phyloP scores from a whole-genome alignment of 1,284 basidiomycete genomes.

The Athelia psychrophila region DNA sequence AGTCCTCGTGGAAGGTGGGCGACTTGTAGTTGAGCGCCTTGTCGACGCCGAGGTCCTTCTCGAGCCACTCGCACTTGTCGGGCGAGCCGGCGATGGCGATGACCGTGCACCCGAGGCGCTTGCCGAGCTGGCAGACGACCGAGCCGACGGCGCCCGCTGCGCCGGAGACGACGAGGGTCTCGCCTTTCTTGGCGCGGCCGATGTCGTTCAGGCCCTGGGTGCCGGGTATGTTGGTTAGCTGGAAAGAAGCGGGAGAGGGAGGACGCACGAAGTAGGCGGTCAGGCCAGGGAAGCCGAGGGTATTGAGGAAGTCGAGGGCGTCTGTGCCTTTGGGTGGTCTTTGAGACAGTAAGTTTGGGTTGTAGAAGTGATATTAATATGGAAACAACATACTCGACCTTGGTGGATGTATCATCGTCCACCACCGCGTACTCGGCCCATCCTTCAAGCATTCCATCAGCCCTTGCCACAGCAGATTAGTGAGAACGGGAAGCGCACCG shows the following conservation, averaged over 20 bases:
- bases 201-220: slow-evolving; percentile 77
- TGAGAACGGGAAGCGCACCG: slow-evolving; percentile 39
- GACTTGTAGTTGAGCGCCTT: slow-evolving; percentile 88
- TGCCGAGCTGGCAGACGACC: slow-evolving; percentile 76
- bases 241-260: slow-evolving; percentile 2
- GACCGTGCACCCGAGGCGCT: slow-evolving; percentile 72
- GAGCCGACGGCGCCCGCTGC: slow-evolving; percentile 88
- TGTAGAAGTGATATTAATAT: background rate
- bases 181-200: slow-evolving; percentile 76
- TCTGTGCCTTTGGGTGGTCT: slow-evolving; percentile 48
- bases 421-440: slow-evolving; percentile 79
- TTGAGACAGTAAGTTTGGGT: slow-evolving; percentile 26
- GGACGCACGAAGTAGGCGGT: slow-evolving; percentile 78
- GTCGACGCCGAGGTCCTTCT: slow-evolving; percentile 79
- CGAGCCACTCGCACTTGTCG: slow-evolving; percentile 84
- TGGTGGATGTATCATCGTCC: slow-evolving; percentile 49
- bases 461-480: no score
- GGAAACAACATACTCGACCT: slow-evolving; percentile 44
- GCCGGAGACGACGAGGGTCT: slow-evolving; percentile 83
- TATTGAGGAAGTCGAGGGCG: slow-evolving; percentile 75
- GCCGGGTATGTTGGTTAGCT: background rate
- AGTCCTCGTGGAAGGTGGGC: slow-evolving; percentile 63
- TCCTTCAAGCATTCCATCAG: slow-evolving; percentile 36
- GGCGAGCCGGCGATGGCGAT: slow-evolving; percentile 70
- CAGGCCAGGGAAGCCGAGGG: slow-evolving; percentile 66